These are phyloP conservation scores for Trichophyton verrucosum DNA, from an alignment of 2,329 filamentous ascomycete genomes.

Conservation along the genomic window DNA sequence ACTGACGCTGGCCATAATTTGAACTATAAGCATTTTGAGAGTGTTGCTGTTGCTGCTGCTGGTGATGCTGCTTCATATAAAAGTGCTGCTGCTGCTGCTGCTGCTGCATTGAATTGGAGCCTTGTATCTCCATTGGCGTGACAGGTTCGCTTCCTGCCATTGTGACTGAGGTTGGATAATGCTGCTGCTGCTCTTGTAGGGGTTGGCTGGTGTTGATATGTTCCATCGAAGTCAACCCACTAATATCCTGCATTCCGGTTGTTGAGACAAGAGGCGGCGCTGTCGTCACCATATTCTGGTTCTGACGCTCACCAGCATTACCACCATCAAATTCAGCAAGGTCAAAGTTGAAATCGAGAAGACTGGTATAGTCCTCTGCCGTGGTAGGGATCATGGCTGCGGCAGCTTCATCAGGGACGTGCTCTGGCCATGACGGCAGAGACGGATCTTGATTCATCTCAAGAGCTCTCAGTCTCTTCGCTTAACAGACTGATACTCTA, in stretches of 20 bases:
- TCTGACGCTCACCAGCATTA: constrained; percentile 25
- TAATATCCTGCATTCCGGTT: constrained; percentile 10
- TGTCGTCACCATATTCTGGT: constrained; percentile 25
- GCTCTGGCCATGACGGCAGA: constrained; percentile 29
- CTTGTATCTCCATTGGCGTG: constrained; percentile 11
- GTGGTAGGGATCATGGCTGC: constrained; percentile 26
- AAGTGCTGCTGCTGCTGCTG: constrained; percentile 10
- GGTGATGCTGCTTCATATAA: constrained; percentile 1
- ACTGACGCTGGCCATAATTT: constrained; percentile 12
- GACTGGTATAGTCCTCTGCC: constrained; percentile 38
- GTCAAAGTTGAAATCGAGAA: constrained; percentile 36
- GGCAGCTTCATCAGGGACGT: constrained; percentile 24
- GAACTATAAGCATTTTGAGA: constrained; percentile 16
- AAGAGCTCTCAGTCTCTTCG: neutral
- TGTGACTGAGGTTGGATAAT: constrained; percentile 5
- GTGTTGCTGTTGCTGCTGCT: neutral
- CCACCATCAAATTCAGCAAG: constrained; percentile 30
- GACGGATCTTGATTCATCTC: constrained; percentile 30
- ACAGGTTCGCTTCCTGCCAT: constrained; percentile 6
- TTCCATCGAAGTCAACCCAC: constrained; percentile 10
- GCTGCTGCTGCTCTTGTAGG: constrained; percentile 1
- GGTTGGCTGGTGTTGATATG: constrained; percentile 6
- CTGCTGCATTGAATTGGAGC: neutral
- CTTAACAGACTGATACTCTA: neutral
- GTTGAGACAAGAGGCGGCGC: constrained; percentile 12